Conservation (phyloP, 768 basidiomycete genomes). For the Leccinum subtestaceum region DNA sequence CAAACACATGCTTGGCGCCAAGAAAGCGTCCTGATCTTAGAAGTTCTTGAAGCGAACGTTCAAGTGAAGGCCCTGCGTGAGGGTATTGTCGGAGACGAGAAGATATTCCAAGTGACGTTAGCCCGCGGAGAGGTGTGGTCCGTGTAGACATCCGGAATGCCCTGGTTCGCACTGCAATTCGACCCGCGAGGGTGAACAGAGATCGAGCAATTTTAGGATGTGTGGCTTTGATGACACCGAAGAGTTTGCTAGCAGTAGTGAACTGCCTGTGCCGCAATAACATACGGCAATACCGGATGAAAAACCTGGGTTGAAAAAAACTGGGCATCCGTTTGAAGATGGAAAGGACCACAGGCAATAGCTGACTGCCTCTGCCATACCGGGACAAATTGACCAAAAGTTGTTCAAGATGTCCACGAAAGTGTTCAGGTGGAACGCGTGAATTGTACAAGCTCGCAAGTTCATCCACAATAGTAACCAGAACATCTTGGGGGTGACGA, state of each 20-base stretch:
- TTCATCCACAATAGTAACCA: constrained; percentile 34
- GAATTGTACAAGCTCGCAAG: constrained; percentile 37
- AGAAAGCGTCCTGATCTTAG: constrained; percentile 36
- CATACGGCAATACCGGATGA: constrained; percentile 36
- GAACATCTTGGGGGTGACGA: constrained; percentile 29
- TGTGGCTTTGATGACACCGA: constrained; percentile 20
- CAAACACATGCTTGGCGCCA: constrained; percentile 45
- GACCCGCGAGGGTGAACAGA: constrained; percentile 5
- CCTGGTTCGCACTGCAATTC: constrained; percentile 8
- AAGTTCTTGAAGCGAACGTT: constrained; percentile 21
- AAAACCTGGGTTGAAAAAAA: constrained; percentile 41
- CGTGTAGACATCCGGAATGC: constrained; percentile 7
- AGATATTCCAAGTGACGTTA: constrained; percentile 15
- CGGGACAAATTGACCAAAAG: constrained; percentile 40
- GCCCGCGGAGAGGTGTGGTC: constrained; percentile 2
- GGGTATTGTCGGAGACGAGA: constrained; percentile 13
- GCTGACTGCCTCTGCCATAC: constrained; percentile 35
- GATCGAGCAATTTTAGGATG: constrained; percentile 15
- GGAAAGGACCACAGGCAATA: constrained; percentile 40
- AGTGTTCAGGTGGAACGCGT: constrained; percentile 37
- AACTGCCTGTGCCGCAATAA: constrained; percentile 44
- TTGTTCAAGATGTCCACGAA: constrained; percentile 43
- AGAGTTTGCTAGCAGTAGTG: constrained; percentile 32
- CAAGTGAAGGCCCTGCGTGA: constrained; percentile 10
- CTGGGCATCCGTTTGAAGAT: constrained; percentile 34